Evolutionary conservation across 495 filamentous ascomycete genomes (phyloP), one percentile per base, ranked within the genome.

Genomic region (Penicillium chermesinum): DNA sequence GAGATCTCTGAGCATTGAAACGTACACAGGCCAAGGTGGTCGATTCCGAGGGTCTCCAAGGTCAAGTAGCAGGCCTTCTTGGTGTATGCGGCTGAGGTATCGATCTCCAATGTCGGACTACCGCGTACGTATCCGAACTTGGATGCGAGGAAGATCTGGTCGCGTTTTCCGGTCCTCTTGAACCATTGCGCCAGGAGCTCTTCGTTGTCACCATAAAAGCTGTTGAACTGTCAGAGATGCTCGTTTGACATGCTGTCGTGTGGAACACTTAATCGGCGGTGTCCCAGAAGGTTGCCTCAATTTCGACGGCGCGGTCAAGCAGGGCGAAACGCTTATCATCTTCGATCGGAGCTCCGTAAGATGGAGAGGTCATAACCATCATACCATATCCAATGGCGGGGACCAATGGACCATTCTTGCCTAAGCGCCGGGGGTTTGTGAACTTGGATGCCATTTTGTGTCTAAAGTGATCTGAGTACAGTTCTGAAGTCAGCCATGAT

Each of bases 171-270:
- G 3, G 73, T 74, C 8, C 61, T 58, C 27, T 73, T 66, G 54
- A 83, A 74, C 79, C 79, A 85, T 58, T 76, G 70, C 0, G 73
- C 78, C 10, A 82, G 58, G 0, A 83, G 53, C 1, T 77, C 78
- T 53, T 73, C 70, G 7, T 45, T 63, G 46, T 72, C 64, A 6
- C 7, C 33, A 22, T 70, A 73, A 10, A 75, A 5, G 25, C 25
- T 30, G n/a, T n/a, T n/a, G n/a, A n/a, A n/a, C n/a, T n/a, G n/a
- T n/a, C n/a, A 30, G 10, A 30, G 25, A 10, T 30, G 10, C 10
- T 30, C 10, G 25, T 30, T 30, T 5, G 25, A 5, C 10, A 30
- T 30, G 25, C 5, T 30, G 4, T 10, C 10, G 25, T 30, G 25
- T 4, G 25, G 35, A 37, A 37, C 15, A 41, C 39, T 18, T 21